Evolutionary conservation across 768 basidiomycete species (phyloP).

Genomic region (Russula sp.): DNA sequence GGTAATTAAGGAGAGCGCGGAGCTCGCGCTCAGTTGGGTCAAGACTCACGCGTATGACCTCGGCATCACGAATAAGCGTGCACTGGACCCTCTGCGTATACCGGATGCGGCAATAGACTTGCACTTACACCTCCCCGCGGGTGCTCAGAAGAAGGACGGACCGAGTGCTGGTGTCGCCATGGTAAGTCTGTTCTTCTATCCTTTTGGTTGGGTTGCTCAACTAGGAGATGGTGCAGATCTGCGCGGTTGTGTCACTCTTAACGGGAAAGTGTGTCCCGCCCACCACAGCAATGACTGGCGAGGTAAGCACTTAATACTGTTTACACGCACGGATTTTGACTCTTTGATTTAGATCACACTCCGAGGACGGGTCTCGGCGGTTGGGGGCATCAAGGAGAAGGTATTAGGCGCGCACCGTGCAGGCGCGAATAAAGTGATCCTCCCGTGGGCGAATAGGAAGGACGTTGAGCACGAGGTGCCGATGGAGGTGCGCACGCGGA

Average conservation of each 20-base stretch:
- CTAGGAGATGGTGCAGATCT: conserved; percentile 40
- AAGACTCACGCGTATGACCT: conserved; percentile 78
- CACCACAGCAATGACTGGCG: conserved; percentile 85
- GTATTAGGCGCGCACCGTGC: conserved; percentile 87
- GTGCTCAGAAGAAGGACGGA: conserved; percentile 91
- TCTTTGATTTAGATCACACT: conserved; percentile 56
- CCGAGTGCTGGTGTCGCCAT: conserved; percentile 89
- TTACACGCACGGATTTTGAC: background rate
- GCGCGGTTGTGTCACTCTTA: conserved; percentile 82
- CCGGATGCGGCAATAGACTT: conserved; percentile 65
- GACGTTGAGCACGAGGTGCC: conserved; percentile 86
- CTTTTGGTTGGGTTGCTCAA: background rate
- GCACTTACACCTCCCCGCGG: conserved; percentile 84
- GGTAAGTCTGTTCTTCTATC: conserved; percentile 37
- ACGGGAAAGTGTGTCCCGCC: conserved; percentile 69
- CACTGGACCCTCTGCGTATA: conserved; percentile 69
- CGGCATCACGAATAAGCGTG: conserved; percentile 62
- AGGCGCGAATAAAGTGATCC: conserved; percentile 72
- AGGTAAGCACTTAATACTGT: conserved; percentile 39
- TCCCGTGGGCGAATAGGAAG: conserved; percentile 80
- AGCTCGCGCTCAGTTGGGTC: conserved; percentile 89
- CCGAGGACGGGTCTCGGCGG: conserved; percentile 72
- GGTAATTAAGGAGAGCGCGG: conserved; percentile 90
- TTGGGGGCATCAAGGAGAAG: conserved; percentile 91
- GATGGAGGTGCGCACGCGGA: conserved; percentile 60